Percentiles rank a stretch among this genome's conserved stretches.
phyloP scores from a whole-genome alignment of 768 basidiomycete genomes.

The Thelephora ganbajun region DNA sequence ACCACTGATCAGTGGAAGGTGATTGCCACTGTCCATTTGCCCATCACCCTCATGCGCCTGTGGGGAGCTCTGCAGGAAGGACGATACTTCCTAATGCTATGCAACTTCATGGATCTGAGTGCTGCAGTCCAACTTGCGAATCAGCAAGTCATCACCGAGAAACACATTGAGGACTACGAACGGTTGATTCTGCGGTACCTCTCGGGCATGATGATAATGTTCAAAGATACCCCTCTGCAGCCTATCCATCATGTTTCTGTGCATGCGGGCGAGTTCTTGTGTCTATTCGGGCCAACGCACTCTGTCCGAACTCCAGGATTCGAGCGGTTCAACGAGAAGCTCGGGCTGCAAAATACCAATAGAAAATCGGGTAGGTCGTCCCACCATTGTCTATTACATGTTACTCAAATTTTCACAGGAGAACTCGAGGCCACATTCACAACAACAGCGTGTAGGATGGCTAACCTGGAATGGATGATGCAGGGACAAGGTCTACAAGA shows the following conservation, averaged over 20 bases:
- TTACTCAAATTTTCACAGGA: not conserved
- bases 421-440: constrained; percentile 11
- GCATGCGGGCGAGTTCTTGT: constrained; percentile 20
- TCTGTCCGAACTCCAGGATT: not conserved
- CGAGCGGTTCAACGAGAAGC: not conserved
- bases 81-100: constrained; percentile 8
- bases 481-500: constrained; percentile 9
- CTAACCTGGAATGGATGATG: constrained; percentile 7
- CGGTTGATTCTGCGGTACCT: constrained; percentile 21
- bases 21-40: constrained; percentile 18
- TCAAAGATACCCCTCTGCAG: constrained; percentile 13
- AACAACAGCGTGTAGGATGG: constrained; percentile 1
- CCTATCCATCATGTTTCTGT: constrained; percentile 28
- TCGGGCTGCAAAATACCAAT: not conserved
- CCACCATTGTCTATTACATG: not conserved
- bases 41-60: constrained; percentile 21
- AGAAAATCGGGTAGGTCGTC: not conserved
- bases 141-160: constrained; percentile 11
- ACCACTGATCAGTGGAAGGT: constrained; percentile 23
- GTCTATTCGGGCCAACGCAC: constrained; percentile 5
- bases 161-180: constrained; percentile 14
- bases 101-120: constrained; percentile 20
- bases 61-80: constrained; percentile 16
- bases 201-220: constrained; percentile 15
- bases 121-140: constrained; percentile 10